Conservation (phyloP, 2,329 filamentous ascomycete genomes). For the Leptoxyphium fumago region DNA sequence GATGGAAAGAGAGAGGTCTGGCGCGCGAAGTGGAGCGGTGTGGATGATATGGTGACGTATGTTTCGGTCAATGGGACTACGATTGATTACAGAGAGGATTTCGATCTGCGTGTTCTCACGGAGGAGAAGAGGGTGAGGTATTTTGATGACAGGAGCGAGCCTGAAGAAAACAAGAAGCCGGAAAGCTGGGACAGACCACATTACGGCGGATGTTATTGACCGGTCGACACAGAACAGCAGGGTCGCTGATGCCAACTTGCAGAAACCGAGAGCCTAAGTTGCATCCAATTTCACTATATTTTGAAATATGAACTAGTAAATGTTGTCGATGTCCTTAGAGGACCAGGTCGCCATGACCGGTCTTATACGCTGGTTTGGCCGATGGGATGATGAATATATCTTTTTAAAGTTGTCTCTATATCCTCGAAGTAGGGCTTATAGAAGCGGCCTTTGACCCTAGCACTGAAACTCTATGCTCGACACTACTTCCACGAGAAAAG, state of each 20-base stretch:
- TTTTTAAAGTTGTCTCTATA: too few relatives aligned
- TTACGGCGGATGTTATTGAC: slow-evolving; percentile 15
- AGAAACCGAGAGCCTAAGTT: neutral
- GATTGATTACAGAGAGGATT: slow-evolving; percentile 15
- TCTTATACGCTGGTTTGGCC: neutral
- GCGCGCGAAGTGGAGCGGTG: slow-evolving; percentile 15
- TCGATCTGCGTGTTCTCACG: slow-evolving; percentile 15
- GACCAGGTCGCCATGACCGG: neutral
- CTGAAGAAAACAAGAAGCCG: slow-evolving; percentile 12
- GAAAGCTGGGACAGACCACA: slow-evolving; percentile 14
- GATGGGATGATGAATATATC: neutral
- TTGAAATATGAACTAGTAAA: neutral
- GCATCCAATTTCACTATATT: neutral
- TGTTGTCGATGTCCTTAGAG: neutral
- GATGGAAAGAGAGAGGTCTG: slow-evolving; percentile 15
- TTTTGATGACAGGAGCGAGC: slow-evolving; percentile 15
- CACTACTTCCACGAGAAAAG: too few relatives aligned
- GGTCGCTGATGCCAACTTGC: neutral
- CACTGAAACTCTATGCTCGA: too few relatives aligned
- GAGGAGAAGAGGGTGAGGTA: slow-evolving; percentile 17
- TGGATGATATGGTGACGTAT: slow-evolving; percentile 12
- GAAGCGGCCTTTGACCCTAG: too few relatives aligned
- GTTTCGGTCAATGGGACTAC: slow-evolving; percentile 15
- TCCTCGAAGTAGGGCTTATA: too few relatives aligned
- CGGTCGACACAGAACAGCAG: slow-evolving; percentile 20